Percentiles rank a stretch among this genome's conserved stretches.
These are phyloP conservation scores for Boletus eberwhitei DNA, from an alignment of 768 basidiomycete genomes.

Conservation along the genomic window DNA sequence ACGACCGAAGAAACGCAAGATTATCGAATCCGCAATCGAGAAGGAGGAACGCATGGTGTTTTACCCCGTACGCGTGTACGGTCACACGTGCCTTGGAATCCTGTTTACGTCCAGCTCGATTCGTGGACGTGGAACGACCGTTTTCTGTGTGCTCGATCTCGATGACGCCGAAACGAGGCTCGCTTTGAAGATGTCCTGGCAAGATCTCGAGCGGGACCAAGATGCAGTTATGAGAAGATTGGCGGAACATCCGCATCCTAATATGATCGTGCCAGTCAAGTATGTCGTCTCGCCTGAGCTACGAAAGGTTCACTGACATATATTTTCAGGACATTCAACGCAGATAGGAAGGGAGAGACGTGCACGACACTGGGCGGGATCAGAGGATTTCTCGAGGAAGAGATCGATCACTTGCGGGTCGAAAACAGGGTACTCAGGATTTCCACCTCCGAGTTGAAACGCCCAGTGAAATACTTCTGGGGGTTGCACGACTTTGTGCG, in stretches of 20 bases:
- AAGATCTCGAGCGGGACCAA: conserved; percentile 7
- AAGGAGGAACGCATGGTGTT: neutral
- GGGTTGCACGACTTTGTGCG: conserved; percentile 13
- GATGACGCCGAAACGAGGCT: neutral
- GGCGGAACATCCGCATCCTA: neutral
- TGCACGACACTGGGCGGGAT: conserved; percentile 2
- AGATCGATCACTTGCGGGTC: neutral
- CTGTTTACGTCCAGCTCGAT: conserved; percentile 11
- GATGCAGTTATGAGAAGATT: neutral
- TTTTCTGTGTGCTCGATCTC: neutral
- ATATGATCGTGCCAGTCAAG: neutral
- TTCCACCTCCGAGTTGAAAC: neutral
- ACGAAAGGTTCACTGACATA: neutral
- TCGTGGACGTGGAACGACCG: conserved; percentile 10
- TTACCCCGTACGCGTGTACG: conserved; percentile 2
- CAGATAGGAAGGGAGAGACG: neutral
- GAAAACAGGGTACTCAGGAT: conserved; percentile 2
- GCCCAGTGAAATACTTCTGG: conserved; percentile 16
- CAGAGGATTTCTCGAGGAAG: neutral
- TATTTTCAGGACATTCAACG: neutral
- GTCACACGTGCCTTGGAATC: neutral
- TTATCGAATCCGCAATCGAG: fast-evolving
- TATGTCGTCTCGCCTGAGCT: neutral
- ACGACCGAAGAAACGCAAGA: neutral
- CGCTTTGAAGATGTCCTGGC: conserved; percentile 9